These are phyloP conservation scores for Leptographium radiaticola DNA, from an alignment of 2,329 filamentous ascomycete genomes.

Conservation along the genomic window DNA sequence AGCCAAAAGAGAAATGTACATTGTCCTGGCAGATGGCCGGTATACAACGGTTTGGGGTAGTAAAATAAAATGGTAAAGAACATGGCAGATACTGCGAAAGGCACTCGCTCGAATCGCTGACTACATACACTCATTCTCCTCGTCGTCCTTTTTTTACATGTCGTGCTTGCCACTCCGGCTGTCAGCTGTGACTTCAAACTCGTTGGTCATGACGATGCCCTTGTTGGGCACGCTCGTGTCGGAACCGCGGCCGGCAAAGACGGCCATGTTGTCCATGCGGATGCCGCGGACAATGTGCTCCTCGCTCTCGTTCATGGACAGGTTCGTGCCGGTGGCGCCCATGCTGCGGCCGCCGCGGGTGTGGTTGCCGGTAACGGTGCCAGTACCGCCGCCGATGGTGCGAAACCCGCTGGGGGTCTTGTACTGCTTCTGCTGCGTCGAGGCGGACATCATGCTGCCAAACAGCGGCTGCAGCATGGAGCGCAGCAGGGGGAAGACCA, in stretches of 20 bases:
- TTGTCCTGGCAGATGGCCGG: neutral
- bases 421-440: conserved; percentile 16
- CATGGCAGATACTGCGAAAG: neutral
- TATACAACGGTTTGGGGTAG: neutral
- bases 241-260: conserved; percentile 2
- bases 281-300: conserved; percentile 29
- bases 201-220: conserved; percentile 28
- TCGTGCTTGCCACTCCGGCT: conserved; percentile 38
- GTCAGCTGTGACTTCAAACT: conserved; percentile 22
- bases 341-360: conserved; percentile 22
- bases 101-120: no score
- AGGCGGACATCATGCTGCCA: conserved; percentile 22
- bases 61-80: neutral
- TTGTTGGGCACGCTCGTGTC: conserved; percentile 10
- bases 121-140: no score
- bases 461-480: conserved; percentile 23
- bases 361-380: conserved; percentile 16
- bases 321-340: conserved; percentile 17
- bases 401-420: conserved; percentile 22
- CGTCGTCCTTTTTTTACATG: conserved; percentile 21
- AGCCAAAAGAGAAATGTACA: neutral
- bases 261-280: conserved; percentile 28
- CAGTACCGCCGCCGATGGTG: conserved; percentile 25
- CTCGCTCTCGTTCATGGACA: conserved; percentile 20
- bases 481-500: conserved; percentile 28